Conservation (phyloP, 2,329 filamentous ascomycete genomes). For the Ophiostoma australiae region DNA sequence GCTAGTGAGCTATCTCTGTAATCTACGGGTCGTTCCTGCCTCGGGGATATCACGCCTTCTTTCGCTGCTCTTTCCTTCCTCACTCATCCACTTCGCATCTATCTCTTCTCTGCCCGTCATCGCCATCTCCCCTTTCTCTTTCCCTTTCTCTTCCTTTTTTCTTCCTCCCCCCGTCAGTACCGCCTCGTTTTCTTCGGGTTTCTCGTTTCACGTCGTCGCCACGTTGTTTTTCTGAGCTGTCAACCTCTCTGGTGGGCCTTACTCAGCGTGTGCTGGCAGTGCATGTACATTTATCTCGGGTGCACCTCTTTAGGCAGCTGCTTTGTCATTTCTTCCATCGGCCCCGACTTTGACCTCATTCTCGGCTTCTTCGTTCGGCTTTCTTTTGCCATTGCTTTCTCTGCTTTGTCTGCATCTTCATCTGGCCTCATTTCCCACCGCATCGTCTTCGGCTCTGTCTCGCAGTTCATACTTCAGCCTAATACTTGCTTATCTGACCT, state of each 20-base stretch:
- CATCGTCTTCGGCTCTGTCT: background rate
- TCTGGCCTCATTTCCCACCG: background rate
- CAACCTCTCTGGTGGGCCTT: background rate
- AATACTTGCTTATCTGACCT: background rate
- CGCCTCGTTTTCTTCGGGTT: background rate
- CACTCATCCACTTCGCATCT: background rate
- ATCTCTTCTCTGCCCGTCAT: background rate
- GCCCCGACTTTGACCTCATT: background rate
- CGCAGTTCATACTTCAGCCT: background rate
- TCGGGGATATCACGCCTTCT: constrained; percentile 5
- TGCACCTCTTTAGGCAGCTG: background rate
- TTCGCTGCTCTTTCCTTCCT: background rate
- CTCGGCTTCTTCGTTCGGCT: background rate
- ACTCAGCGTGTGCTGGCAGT: constrained; percentile 7
- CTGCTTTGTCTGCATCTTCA: background rate
- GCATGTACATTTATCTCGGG: background rate
- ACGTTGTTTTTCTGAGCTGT: background rate
- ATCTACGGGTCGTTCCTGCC: constrained; percentile 10
- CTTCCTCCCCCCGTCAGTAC: background rate
- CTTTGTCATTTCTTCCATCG: background rate
- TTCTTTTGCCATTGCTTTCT: background rate
- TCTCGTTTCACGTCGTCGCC: background rate
- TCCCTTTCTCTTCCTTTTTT: background rate
- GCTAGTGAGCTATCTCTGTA: constrained; percentile 4
- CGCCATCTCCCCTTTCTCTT: background rate